Conservation (phyloP, 176 grass and related monocot genomes). For the Zea luxurians region DNA sequence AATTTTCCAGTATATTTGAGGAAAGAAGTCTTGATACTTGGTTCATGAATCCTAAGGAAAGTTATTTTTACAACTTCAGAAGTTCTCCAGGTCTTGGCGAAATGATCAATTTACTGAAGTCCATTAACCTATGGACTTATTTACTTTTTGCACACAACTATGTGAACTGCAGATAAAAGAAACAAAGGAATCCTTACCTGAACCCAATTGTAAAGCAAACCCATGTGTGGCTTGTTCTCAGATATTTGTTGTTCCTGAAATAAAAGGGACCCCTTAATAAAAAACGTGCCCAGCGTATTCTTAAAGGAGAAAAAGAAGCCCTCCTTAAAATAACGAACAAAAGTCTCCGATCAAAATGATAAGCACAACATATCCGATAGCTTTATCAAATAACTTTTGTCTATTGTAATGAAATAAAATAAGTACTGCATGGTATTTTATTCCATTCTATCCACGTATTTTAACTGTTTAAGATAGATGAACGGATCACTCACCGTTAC, state of each 20-base stretch:
- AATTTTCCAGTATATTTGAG: not conserved
- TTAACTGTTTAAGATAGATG: not conserved
- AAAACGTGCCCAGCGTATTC: not conserved
- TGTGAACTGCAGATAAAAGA: slow-evolving; percentile 17
- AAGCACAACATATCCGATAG: slow-evolving; percentile 13
- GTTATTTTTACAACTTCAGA: not conserved
- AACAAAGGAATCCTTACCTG: slow-evolving; percentile 46
- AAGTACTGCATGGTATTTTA: not conserved
- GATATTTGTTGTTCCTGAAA: slow-evolving; percentile 42
- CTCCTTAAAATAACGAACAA: slow-evolving; percentile 18
- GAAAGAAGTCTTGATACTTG: not conserved
- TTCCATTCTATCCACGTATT: slow-evolving; percentile 1
- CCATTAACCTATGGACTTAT: not conserved
- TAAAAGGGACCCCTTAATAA: not conserved
- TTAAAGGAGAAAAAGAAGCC: slow-evolving; percentile 1
- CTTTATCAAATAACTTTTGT: slow-evolving; percentile 19
- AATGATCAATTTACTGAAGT: not conserved
- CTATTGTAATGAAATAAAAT: slow-evolving; percentile 7
- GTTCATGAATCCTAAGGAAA: slow-evolving; percentile 7
- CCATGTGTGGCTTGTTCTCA: slow-evolving; percentile 38
- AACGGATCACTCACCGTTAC: slow-evolving; percentile 37
- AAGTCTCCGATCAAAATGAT: slow-evolving; percentile 25
- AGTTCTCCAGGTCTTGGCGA: not conserved
- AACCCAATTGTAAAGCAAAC: slow-evolving; percentile 60
- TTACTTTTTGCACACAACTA: slow-evolving; percentile 5